Evolutionary conservation across 2,329 filamentous ascomycete genomes (phyloP).

Genomic region (Pseudogymnoascus sp.): DNA sequence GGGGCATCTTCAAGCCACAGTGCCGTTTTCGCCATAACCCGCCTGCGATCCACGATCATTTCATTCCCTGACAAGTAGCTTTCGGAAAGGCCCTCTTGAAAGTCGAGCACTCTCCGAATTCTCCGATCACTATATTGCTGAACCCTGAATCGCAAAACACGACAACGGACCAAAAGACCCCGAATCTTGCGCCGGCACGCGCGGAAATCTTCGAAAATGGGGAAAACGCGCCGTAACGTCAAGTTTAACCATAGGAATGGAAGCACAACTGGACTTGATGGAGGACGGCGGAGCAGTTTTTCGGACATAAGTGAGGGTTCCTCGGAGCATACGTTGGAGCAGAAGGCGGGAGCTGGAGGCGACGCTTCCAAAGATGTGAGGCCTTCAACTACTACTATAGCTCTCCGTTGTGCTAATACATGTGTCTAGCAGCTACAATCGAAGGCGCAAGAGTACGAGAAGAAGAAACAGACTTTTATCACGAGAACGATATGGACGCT

Average conservation of each 20-base stretch:
- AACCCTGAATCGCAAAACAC: conserved; percentile 4
- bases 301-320: conserved; percentile 59
- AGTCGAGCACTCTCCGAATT: neutral
- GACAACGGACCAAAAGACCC: conserved; percentile 1
- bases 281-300: conserved; percentile 54
- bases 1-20: conserved; percentile 1
- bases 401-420: conserved; percentile 19
- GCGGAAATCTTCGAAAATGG: conserved; percentile 26
- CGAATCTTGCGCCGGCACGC: conserved; percentile 13
- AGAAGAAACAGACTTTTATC: conserved; percentile 98
- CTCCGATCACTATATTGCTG: neutral
- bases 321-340: conserved; percentile 31
- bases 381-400: conserved; percentile 13
- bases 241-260: conserved; percentile 38
- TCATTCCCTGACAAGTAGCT: neutral
- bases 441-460: conserved; percentile 70
- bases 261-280: conserved; percentile 25
- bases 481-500: conserved; percentile 96
- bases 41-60: neutral
- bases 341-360: conserved; percentile 21
- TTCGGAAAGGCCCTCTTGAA: neutral
- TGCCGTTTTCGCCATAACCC: neutral
- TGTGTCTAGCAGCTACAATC: conserved; percentile 18
- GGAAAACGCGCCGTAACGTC: conserved; percentile 43
- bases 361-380: conserved; percentile 35